A percentile compares a stretch with the other conserved stretches of the same genome.
Conservation (phyloP, 1,284 basidiomycete genomes). For the Flammula alnicola region DNA sequence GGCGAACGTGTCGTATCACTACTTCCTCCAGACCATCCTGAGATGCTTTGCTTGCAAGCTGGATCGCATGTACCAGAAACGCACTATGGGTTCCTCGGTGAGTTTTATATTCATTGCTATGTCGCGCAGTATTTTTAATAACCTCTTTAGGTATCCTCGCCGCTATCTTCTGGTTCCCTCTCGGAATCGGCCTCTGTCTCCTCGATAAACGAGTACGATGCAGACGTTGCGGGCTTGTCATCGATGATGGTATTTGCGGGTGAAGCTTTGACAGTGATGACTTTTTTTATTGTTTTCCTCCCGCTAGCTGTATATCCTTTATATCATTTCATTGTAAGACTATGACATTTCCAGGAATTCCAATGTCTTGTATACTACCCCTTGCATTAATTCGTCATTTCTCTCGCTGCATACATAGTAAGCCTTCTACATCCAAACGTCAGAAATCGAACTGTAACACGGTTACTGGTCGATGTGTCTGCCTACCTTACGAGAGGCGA, state of each 20-base stretch:
- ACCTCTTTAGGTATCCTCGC: constrained; percentile 64
- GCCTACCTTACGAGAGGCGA: too few relatives aligned
- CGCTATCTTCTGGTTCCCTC: constrained; percentile 82
- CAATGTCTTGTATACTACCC: too few relatives aligned
- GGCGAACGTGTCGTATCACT: constrained; percentile 47
- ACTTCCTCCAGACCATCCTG: constrained; percentile 74
- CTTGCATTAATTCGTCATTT: too few relatives aligned
- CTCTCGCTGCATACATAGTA: too few relatives aligned
- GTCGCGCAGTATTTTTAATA: constrained; percentile 1
- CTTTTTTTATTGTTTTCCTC: too few relatives aligned
- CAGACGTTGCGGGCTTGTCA: constrained; percentile 51
- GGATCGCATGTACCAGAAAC: constrained; percentile 66
- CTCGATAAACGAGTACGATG: constrained; percentile 73
- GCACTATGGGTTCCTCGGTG: constrained; percentile 70
- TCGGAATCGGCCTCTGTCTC: constrained; percentile 75
- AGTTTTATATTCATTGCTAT: constrained; percentile 30
- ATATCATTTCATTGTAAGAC: too few relatives aligned
- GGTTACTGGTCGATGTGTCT: too few relatives aligned
- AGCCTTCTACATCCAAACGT: too few relatives aligned
- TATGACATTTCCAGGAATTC: too few relatives aligned
- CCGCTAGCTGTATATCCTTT: too few relatives aligned
- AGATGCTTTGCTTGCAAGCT: constrained; percentile 80
- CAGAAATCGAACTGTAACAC: too few relatives aligned
- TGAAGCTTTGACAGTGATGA: too few relatives aligned
- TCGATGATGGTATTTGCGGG: constrained; percentile 44